phyloP scores from a whole-genome alignment of 2,329 filamentous ascomycete species.

The Hortaea werneckii region DNA sequence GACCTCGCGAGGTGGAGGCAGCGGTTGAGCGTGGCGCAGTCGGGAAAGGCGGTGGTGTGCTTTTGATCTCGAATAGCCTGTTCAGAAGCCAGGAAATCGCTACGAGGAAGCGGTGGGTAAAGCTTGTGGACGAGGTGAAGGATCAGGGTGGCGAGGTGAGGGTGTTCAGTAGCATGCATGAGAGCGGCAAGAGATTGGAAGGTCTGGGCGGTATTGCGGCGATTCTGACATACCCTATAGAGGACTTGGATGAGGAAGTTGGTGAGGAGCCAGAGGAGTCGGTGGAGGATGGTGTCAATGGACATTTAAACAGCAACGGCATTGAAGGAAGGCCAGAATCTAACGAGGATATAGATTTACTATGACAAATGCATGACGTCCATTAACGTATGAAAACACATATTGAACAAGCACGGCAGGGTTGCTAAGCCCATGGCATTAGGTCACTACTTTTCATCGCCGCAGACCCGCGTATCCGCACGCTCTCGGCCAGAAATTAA shows the following conservation, averaged over 20 bases:
- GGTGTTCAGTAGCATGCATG: slow-evolving; percentile 86
- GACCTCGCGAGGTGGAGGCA: slow-evolving; percentile 66
- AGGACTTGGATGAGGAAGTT: slow-evolving; percentile 58
- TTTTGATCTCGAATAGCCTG: slow-evolving; percentile 78
- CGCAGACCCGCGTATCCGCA: too few relatives aligned
- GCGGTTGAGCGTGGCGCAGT: slow-evolving; percentile 84
- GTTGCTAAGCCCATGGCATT: too few relatives aligned
- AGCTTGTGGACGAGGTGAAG: slow-evolving; percentile 77
- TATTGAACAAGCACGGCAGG: too few relatives aligned
- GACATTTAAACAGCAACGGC: slow-evolving; percentile 1
- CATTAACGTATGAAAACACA: neutral
- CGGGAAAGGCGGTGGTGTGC: slow-evolving; percentile 69
- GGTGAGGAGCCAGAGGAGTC: slow-evolving; percentile 10
- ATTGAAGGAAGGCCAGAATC: slow-evolving; percentile 4
- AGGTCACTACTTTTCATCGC: too few relatives aligned
- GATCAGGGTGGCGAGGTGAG: slow-evolving; percentile 74
- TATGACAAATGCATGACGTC: slow-evolving; percentile 2
- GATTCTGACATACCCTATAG: slow-evolving; percentile 82
- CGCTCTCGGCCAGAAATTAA: too few relatives aligned
- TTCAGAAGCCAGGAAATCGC: slow-evolving; percentile 75
- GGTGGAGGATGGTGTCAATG: neutral
- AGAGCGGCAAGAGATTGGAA: slow-evolving; percentile 78
- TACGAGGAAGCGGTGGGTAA: slow-evolving; percentile 70
- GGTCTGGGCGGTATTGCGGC: slow-evolving; percentile 80
- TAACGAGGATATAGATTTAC: slow-evolving; percentile 6